Base-by-base conservation (phyloP, 306 rosid species). In the Rosa multiflora region DNA sequence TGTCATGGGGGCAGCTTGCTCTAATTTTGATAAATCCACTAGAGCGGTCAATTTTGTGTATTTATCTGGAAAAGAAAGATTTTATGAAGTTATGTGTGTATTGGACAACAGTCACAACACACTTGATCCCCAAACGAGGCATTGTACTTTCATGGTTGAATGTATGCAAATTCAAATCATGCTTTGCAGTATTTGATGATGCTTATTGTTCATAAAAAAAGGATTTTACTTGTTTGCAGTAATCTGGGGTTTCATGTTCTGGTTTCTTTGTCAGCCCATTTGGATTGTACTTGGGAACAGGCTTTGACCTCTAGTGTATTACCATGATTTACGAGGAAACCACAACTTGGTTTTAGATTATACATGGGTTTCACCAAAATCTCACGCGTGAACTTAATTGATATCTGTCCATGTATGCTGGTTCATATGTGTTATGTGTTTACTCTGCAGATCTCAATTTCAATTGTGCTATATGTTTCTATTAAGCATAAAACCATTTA, bases 191-290 rank as follows among this genome's bases (percentile, higher is more conserved):
- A 43, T 76, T 56, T 76, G 64, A 51, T 76, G 70, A 18, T 29
- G 40, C 26, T 35, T n/a, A 7, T 43, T 67, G 49, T 3, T 13
- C 53, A 52, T 40, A 10, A 39, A 67, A n/a, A 53, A 35, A 49
- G 17, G 66, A 66, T 49, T 63, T 5, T 76, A 56, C 52, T 23
- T 46, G 37, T 76, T 63, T 76, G 39, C 49, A 23, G 46, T 62
- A 5, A 63, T 63, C 18, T 40, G 68, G 21, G 67, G 75, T 77
- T 49, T 67, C 53, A 40, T 20, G 15, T 67, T 76, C 32, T 64
- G 40, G 11, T 47, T 48, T 64, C 59, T 26, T 23, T 49, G 49
- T 62, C 20, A 46, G 35, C 67, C 43, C 47, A 35, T 6, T 51
- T 17, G 67, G 49, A 48, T 49, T 62, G 64, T 26, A 39, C 39